phyloP scores from a whole-genome alignment of 768 basidiomycete species.

The Termitomyces sp. region DNA sequence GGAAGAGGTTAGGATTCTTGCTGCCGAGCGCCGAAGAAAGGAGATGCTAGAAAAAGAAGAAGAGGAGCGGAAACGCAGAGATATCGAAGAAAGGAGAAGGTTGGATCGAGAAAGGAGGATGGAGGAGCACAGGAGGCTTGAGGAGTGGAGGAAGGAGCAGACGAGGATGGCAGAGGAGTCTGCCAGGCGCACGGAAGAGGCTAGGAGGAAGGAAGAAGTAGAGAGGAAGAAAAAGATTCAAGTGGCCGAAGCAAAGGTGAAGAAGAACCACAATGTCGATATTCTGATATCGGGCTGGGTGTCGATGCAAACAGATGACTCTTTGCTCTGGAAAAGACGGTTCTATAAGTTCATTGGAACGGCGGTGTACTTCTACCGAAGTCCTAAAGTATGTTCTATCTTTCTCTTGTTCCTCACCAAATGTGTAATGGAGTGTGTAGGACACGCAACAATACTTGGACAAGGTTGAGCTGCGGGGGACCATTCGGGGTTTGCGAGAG shows the following conservation, averaged over 20 bases:
- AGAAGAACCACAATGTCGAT: conserved; percentile 27
- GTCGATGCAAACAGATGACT: conserved; percentile 50
- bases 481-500: conserved; percentile 44
- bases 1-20: conserved; percentile 32
- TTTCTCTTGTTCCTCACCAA: background rate
- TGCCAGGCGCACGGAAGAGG: conserved; percentile 37
- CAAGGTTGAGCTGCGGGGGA: conserved; percentile 40
- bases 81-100: conserved; percentile 43
- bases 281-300: conserved; percentile 49
- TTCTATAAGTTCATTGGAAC: conserved; percentile 52
- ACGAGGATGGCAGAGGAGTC: conserved; percentile 37
- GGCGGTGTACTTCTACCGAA: conserved; percentile 43
- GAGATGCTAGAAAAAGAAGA: conserved; percentile 35
- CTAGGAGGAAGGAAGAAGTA: conserved; percentile 31
- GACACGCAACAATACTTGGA: conserved; percentile 33
- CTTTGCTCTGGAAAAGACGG: conserved; percentile 57
- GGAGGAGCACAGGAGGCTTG: conserved; percentile 44
- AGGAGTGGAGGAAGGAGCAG: conserved; percentile 49
- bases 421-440: conserved; percentile 19
- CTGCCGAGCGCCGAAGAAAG: conserved; percentile 30
- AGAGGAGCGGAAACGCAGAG: conserved; percentile 37
- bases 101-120: conserved; percentile 41
- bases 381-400: conserved; percentile 35
- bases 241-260: conserved; percentile 37
- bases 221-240: conserved; percentile 43